phyloP scores from a whole-genome alignment of 2,329 filamentous ascomycete species.

The Westerdykella ornata region DNA sequence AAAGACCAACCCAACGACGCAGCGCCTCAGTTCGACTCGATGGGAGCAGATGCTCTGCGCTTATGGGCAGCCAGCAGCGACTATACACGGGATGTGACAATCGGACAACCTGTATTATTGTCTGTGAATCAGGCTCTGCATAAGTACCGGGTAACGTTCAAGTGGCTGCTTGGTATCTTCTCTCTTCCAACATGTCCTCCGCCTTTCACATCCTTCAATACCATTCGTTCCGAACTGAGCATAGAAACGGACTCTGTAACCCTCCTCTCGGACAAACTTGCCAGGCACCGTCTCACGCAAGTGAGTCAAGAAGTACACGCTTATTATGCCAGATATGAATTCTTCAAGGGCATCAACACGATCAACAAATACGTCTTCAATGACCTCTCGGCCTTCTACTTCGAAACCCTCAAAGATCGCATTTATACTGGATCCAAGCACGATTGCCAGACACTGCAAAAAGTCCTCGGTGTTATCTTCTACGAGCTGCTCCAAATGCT shows the following conservation, averaged over 20 bases:
- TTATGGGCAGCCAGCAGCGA: slow-evolving; percentile 90
- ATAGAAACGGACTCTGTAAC: slow-evolving; percentile 4
- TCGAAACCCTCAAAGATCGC: slow-evolving; percentile 86
- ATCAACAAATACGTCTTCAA: slow-evolving; percentile 76
- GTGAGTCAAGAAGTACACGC: slow-evolving; percentile 58
- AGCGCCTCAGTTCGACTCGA: slow-evolving; percentile 53
- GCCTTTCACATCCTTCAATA: slow-evolving; percentile 19
- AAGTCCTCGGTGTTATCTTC: slow-evolving; percentile 56
- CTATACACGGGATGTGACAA: slow-evolving; percentile 79
- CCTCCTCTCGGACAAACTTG: slow-evolving; percentile 52
- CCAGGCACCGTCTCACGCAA: slow-evolving; percentile 64
- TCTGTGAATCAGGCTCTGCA: slow-evolving; percentile 69
- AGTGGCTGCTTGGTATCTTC: slow-evolving; percentile 73
- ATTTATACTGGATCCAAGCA: slow-evolving; percentile 74
- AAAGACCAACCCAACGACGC: slow-evolving; percentile 28
- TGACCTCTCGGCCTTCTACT: slow-evolving; percentile 87
- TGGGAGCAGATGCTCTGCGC: slow-evolving; percentile 81
- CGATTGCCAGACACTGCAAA: slow-evolving; percentile 54
- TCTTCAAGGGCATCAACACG: slow-evolving; percentile 65
- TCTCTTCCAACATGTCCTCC: slow-evolving; percentile 38
- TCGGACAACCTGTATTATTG: slow-evolving; percentile 70
- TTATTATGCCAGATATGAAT: slow-evolving; percentile 67
- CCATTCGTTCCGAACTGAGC: slow-evolving; percentile 10
- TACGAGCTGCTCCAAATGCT: slow-evolving; percentile 70
- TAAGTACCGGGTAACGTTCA: slow-evolving; percentile 85